Evolutionary conservation across 202 grass and related monocot genomes (phyloP).

Genomic region (Carex arenaria): DNA sequence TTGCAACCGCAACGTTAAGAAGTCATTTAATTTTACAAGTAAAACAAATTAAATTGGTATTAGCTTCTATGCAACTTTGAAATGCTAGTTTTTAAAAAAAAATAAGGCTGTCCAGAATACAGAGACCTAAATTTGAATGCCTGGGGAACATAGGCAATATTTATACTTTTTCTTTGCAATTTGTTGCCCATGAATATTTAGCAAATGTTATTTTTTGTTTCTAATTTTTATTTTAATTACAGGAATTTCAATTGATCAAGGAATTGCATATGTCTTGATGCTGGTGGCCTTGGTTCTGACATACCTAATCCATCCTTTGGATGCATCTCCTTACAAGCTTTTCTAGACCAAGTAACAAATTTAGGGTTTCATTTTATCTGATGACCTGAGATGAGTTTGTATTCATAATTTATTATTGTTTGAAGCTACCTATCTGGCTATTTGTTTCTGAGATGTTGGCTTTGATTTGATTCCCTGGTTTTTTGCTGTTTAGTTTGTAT

Average conservation of each 20-base stretch:
- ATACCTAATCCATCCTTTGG: constrained; percentile 79
- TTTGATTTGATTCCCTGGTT: constrained; percentile 17
- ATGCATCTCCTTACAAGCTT: constrained; percentile 63
- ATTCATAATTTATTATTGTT: neutral
- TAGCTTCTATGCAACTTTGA: neutral
- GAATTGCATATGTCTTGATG: constrained; percentile 75
- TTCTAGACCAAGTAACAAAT: constrained; percentile 32
- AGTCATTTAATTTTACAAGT: neutral
- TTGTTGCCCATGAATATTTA: neutral
- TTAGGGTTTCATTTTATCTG: constrained; percentile 27
- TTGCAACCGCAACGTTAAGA: neutral
- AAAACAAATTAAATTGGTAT: neutral
- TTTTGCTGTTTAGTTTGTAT: constrained; percentile 15
- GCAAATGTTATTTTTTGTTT: neutral
- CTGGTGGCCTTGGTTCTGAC: constrained; percentile 82
- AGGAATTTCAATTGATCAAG: constrained; percentile 82
- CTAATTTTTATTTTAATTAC: neutral
- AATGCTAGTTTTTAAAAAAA: neutral
- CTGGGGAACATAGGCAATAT: neutral
- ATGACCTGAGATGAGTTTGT: constrained; percentile 21
- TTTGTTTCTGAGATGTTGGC: neutral
- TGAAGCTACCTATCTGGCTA: neutral
- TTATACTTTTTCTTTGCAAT: neutral
- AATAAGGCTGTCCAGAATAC: neutral
- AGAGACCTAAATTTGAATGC: neutral